Conservation (phyloP, 1,284 basidiomycete species). For the Microbotryum scabiosae region DNA sequence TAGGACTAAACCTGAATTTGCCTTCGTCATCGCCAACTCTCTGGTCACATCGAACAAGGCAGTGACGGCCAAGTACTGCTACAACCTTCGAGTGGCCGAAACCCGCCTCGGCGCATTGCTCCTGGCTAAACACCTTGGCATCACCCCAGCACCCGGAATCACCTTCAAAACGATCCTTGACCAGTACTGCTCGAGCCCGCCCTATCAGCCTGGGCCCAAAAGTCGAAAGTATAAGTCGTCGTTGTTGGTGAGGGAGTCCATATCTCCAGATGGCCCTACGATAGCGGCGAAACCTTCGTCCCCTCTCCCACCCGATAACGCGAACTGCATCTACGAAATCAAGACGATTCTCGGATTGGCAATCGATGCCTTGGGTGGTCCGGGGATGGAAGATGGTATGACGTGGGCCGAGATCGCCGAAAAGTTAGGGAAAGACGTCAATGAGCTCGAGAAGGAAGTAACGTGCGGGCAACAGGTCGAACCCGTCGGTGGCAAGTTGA, state of each 20-base stretch:
- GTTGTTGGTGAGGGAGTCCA: conserved; percentile 1
- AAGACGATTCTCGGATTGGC: conserved; percentile 24
- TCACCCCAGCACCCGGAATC: conserved; percentile 11
- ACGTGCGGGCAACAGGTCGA: conserved; percentile 31
- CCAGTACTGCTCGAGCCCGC: conserved; percentile 17
- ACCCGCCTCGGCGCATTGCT: conserved; percentile 67
- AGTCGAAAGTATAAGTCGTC: conserved; percentile 2
- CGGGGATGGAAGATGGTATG: conserved; percentile 27
- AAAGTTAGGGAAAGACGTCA: conserved; percentile 13
- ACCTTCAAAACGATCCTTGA: conserved; percentile 23
- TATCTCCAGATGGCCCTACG: conserved; percentile 12
- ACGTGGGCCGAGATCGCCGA: conserved; percentile 30
- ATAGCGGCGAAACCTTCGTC: conserved; percentile 21
- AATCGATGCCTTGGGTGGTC: conserved; percentile 23
- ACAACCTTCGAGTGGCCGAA: conserved; percentile 78
- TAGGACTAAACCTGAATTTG: conserved; percentile 36
- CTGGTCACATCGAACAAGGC: conserved; percentile 65
- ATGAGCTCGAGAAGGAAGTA: conserved; percentile 14
- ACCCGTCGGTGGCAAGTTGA: conserved; percentile 28
- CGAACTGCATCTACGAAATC: conserved; percentile 25
- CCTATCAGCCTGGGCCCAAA: conserved; percentile 17
- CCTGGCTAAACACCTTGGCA: conserved; percentile 45
- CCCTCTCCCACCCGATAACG: conserved; percentile 11
- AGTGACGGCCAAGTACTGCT: conserved; percentile 61
- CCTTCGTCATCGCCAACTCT: conserved; percentile 74